These are phyloP conservation scores for Pisolithus marmoratus DNA, from an alignment of 768 basidiomycete species.

Conservation along the genomic window DNA sequence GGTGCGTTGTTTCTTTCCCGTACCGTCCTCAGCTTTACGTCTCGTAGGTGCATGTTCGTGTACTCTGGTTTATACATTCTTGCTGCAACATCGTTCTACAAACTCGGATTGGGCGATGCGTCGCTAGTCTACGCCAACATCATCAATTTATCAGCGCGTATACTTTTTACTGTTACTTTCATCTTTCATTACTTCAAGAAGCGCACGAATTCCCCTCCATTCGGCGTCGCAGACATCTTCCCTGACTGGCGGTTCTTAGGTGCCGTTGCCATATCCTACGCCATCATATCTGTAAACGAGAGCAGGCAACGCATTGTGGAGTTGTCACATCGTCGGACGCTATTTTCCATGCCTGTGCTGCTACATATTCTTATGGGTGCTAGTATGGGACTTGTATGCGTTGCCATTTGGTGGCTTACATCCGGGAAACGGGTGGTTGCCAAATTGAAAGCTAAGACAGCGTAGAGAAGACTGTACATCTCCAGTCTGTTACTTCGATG, in stretches of 20 bases:
- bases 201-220: conserved; percentile 7
- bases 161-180: conserved; percentile 54
- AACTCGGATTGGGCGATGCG: conserved; percentile 50
- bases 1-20: conserved; percentile 29
- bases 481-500: not conserved
- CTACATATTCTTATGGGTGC: conserved; percentile 22
- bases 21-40: conserved; percentile 1
- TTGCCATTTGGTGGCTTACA: conserved; percentile 26
- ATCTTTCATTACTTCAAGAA: conserved; percentile 40
- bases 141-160: conserved; percentile 56
- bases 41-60: conserved; percentile 63
- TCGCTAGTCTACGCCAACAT: conserved; percentile 77
- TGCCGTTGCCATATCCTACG: conserved; percentile 18
- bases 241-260: conserved; percentile 25
- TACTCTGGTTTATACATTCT: conserved; percentile 68
- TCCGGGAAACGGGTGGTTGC: conserved; percentile 18
- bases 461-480: not conserved
- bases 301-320: conserved; percentile 11
- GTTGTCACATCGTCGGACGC: conserved; percentile 8
- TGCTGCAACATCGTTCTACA: conserved; percentile 43
- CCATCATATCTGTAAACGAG: conserved; percentile 15
- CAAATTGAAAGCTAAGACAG: conserved; percentile 15
- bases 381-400: conserved; percentile 19
- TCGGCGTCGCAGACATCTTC: conserved; percentile 10
- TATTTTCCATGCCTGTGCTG: conserved; percentile 18